These are phyloP conservation scores for Stephanodiscus triporus DNA, from an alignment of 108 stramenopile species.

Conservation along the genomic window DNA sequence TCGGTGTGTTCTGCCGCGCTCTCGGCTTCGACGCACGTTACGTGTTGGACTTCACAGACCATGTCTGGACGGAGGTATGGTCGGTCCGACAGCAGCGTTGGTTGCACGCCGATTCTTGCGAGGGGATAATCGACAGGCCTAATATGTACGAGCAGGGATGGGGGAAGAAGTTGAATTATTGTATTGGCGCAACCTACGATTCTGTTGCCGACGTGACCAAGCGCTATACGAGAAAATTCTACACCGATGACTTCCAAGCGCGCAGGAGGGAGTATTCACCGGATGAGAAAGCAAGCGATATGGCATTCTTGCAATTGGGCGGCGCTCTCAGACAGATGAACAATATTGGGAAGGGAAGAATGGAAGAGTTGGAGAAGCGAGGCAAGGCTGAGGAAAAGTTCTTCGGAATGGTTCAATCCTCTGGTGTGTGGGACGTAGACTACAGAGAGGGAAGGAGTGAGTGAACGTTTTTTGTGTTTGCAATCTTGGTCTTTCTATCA, in stretches of 20 bases:
- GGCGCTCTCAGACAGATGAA: conserved; percentile 27
- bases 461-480: not conserved
- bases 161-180: conserved; percentile 91
- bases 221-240: conserved; percentile 84
- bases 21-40: conserved; percentile 93
- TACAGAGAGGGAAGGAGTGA: conserved; percentile 45
- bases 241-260: conserved; percentile 61
- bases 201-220: conserved; percentile 91
- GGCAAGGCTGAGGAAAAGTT: conserved; percentile 28
- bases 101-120: conserved; percentile 95
- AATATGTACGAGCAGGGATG: conserved; percentile 98
- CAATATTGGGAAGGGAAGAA: conserved; percentile 24
- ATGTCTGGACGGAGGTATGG: conserved; percentile 97
- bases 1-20: conserved; percentile 86
- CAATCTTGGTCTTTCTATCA: not conserved
- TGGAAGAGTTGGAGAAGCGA: conserved; percentile 53
- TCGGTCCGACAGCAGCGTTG: conserved; percentile 59
- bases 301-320: conserved; percentile 52
- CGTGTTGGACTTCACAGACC: conserved; percentile 95
- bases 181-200: conserved; percentile 72
- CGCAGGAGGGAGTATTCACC: conserved; percentile 57
- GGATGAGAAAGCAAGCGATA: conserved; percentile 43
- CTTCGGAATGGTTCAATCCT: conserved; percentile 34
- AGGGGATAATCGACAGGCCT: conserved; percentile 90
- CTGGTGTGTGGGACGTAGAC: conserved; percentile 49